A percentile compares a stretch with the other conserved stretches of the same genome.
phyloP scores from a whole-genome alignment of 2,329 filamentous ascomycete genomes.

The Pestalotiopsis sp. region DNA sequence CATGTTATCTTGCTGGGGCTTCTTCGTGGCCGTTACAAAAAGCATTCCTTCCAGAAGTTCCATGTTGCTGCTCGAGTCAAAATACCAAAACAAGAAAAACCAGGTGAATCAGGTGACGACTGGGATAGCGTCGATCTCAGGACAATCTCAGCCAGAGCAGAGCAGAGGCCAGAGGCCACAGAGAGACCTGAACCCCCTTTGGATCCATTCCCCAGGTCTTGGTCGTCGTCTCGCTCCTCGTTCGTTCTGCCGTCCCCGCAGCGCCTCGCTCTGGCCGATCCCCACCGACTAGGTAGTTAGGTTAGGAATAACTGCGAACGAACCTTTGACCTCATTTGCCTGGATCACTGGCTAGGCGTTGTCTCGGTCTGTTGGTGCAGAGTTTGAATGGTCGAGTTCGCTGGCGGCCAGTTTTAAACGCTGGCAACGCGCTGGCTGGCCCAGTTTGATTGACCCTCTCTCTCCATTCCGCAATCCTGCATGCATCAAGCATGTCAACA shows the following conservation, averaged over 20 bases:
- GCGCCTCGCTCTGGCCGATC: conserved; percentile 11
- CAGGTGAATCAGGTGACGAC: conserved; percentile 1
- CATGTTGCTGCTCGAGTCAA: not conserved
- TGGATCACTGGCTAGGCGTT: conserved; percentile 13
- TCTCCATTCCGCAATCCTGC: not conserved
- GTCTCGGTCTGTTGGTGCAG: conserved; percentile 10
- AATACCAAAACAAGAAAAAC: not conserved
- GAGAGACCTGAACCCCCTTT: not conserved
- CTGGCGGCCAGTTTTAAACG: not conserved
- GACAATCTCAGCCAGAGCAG: not conserved
- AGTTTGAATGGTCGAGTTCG: conserved; percentile 7
- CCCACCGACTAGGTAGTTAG: not conserved
- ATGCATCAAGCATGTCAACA: conserved; percentile 8
- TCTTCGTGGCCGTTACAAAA: not conserved
- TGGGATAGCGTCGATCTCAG: not conserved
- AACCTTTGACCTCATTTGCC: conserved; percentile 6
- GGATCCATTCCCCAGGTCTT: conserved; percentile 13
- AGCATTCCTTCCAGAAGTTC: not conserved
- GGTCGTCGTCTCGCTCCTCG: conserved; percentile 3
- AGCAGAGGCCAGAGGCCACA: not conserved
- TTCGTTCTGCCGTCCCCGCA: conserved; percentile 2
- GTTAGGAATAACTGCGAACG: conserved; percentile 1
- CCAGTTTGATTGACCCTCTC: not conserved
- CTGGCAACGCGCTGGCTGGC: not conserved
- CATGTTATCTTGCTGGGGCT: not conserved